These are phyloP conservation scores for Nicotiana rustica DNA, from an alignment of 305 asterid genomes.

Conservation along the genomic window DNA sequence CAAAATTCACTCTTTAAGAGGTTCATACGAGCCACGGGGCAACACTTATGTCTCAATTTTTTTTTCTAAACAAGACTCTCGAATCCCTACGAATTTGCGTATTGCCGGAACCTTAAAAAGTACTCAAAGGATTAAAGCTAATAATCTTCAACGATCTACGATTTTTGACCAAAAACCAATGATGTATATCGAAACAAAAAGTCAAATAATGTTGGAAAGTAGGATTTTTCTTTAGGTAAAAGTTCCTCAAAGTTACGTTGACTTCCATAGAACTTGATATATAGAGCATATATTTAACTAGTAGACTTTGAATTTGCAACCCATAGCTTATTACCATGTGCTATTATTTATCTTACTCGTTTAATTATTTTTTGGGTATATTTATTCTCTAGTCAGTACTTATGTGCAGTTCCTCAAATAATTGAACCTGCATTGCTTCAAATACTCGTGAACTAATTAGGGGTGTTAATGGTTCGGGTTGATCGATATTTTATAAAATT, in stretches of 20 bases:
- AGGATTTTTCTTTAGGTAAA: conserved; percentile 3
- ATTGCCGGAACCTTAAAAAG: not conserved
- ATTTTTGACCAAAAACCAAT: not conserved
- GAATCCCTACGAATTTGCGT: too few relatives aligned
- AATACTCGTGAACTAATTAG: too few relatives aligned
- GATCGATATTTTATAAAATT: too few relatives aligned
- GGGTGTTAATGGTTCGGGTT: too few relatives aligned
- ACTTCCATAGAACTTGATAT: not conserved
- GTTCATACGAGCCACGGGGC: too few relatives aligned
- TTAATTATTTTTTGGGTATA: not conserved
- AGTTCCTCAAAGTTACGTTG: not conserved
- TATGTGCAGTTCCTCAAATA: too few relatives aligned
- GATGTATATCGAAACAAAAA: not conserved
- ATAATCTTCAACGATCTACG: not conserved
- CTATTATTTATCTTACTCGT: not conserved
- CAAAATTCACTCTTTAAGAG: too few relatives aligned
- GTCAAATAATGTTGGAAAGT: not conserved
- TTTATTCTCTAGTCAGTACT: too few relatives aligned
- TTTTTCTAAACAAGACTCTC: too few relatives aligned
- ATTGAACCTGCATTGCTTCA: too few relatives aligned
- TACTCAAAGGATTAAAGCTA: not conserved
- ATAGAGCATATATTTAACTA: not conserved
- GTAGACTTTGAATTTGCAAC: conserved; percentile 10
- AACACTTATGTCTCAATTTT: too few relatives aligned
- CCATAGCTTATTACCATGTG: not conserved